A percentile compares a stretch with the other conserved stretches of the same genome.
These are phyloP conservation scores for Elsinoe necatrix DNA, from an alignment of 2,329 filamentous ascomycete species.

Conservation along the genomic window DNA sequence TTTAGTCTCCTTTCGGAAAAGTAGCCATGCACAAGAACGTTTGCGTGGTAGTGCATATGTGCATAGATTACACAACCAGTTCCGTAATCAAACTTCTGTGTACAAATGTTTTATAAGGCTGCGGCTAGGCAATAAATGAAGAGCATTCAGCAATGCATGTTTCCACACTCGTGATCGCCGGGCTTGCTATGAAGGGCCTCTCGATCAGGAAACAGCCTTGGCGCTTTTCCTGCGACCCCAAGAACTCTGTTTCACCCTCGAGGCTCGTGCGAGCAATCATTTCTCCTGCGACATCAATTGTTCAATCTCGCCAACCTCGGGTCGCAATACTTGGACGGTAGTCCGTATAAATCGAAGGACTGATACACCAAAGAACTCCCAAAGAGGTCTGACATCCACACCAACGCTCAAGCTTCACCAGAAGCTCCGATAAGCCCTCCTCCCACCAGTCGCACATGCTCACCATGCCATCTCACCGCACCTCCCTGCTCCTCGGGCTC, in stretches of 20 bases:
- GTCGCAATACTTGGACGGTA: not conserved
- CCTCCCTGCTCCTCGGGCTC: slow-evolving; percentile 24
- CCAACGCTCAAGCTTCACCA: not conserved
- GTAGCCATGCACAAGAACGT: no score
- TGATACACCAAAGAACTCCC: no score
- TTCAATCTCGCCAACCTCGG: not conserved
- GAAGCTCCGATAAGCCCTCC: slow-evolving; percentile 3
- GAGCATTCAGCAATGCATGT: no score
- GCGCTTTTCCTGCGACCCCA: not conserved
- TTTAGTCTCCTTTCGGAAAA: not conserved
- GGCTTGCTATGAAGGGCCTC: not conserved
- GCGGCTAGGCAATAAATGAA: no score
- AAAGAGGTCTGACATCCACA: not conserved
- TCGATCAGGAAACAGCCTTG: slow-evolving; percentile 2
- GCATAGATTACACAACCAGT: no score
- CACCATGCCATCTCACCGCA: not conserved
- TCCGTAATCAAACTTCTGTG: no score
- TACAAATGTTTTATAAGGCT: no score
- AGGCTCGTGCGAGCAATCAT: slow-evolving; percentile 5
- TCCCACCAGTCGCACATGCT: not conserved
- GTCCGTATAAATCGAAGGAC: not conserved
- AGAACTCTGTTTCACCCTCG: slow-evolving; percentile 1
- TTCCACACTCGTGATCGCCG: not conserved
- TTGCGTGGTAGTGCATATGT: no score
- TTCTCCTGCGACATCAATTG: not conserved